These are phyloP conservation scores for Stephania cephalantha DNA, from an alignment of 164 flowering plant species.

Conservation along the genomic window DNA sequence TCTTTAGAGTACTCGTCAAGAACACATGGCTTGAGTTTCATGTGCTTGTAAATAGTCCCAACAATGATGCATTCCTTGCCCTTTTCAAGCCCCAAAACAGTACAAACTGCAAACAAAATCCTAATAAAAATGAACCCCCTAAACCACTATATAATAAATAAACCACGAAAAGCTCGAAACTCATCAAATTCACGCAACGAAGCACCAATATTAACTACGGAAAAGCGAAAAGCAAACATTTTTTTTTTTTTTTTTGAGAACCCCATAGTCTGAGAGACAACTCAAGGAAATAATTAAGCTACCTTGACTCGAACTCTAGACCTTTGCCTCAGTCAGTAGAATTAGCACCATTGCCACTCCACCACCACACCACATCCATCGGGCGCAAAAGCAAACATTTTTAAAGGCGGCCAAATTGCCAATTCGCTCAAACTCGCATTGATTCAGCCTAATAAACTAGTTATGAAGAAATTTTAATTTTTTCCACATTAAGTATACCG, in stretches of 20 bases:
- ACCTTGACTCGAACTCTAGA: too few relatives aligned
- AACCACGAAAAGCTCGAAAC: neutral
- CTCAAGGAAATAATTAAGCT: too few relatives aligned
- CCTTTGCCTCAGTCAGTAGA: too few relatives aligned
- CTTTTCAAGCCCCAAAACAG: slow-evolving; percentile 65
- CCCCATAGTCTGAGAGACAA: too few relatives aligned
- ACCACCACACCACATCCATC: too few relatives aligned
- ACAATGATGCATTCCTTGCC: slow-evolving; percentile 83
- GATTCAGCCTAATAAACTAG: neutral
- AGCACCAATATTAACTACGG: neutral
- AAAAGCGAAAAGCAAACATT: too few relatives aligned
- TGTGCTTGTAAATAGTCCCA: slow-evolving; percentile 96
- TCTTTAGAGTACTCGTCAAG: slow-evolving; percentile 93
- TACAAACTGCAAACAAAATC: slow-evolving; percentile 47
- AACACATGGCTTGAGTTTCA: slow-evolving; percentile 87
- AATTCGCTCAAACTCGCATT: neutral
- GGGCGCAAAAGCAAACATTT: neutral
- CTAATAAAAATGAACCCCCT: neutral
- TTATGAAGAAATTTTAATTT: too few relatives aligned
- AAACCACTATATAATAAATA: neutral
- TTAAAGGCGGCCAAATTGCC: neutral
- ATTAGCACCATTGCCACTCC: too few relatives aligned
- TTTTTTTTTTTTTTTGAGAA: too few relatives aligned
- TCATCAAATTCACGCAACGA: neutral
- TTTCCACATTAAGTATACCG: neutral